Evolutionary conservation across 371 early-diverging fungal species (phyloP).

Genomic region (Mucor plumbeus): DNA sequence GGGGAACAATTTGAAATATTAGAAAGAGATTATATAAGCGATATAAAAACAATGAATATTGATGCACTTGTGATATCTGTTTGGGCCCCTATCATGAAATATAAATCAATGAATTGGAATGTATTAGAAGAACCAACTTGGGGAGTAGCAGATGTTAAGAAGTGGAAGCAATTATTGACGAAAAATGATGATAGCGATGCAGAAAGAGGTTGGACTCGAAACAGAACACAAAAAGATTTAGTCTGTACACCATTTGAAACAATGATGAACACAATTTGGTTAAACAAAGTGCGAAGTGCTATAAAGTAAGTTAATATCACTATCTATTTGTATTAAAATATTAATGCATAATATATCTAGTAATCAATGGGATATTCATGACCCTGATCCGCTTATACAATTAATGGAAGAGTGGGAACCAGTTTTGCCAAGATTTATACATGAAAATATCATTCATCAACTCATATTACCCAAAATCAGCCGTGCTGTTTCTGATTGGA

Average conservation of each 20-base stretch:
- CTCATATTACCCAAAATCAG: conserved; percentile 78
- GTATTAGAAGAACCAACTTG: conserved; percentile 68
- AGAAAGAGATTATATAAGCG: conserved; percentile 53
- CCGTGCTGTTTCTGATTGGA: conserved; percentile 71
- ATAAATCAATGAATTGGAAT: conserved; percentile 63
- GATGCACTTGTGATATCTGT: conserved; percentile 74
- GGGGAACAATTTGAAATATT: conserved; percentile 58
- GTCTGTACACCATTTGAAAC: conserved; percentile 76
- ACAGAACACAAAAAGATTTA: conserved; percentile 16
- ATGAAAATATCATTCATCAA: conserved; percentile 76
- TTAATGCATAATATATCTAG: conserved; percentile 35
- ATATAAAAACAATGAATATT: conserved; percentile 60
- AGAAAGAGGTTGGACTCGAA: conserved; percentile 19
- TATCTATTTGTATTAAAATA: conserved; percentile 11
- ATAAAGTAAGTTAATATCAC: conserved; percentile 65
- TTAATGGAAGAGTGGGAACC: conserved; percentile 79
- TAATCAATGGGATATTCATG: conserved; percentile 74
- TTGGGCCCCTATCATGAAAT: conserved; percentile 66
- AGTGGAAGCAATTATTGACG: conserved; percentile 58
- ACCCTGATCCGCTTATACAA: conserved; percentile 71
- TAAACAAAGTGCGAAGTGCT: conserved; percentile 77
- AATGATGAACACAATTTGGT: conserved; percentile 79
- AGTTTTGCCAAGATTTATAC: conserved; percentile 74
- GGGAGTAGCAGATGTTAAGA: conserved; percentile 55
- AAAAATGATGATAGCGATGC: conserved; percentile 39